These are phyloP conservation scores for Calonectria hawksworthii DNA, from an alignment of 2,329 filamentous ascomycete genomes.

Conservation along the genomic window DNA sequence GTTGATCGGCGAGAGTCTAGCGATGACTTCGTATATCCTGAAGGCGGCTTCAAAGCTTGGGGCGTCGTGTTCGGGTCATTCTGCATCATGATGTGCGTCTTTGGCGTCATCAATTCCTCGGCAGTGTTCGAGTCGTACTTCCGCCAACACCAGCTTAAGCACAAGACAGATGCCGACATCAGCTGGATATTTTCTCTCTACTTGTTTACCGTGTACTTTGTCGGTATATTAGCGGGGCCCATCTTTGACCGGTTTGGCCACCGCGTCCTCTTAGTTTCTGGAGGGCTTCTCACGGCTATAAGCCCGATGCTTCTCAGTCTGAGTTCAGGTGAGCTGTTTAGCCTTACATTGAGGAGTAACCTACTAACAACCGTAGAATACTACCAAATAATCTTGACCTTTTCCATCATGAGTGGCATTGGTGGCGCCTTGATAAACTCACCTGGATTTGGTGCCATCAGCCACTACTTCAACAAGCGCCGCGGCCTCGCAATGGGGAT, in stretches of 20 bases:
- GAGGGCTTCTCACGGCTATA: background rate
- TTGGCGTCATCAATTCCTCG: background rate
- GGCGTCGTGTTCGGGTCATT: background rate
- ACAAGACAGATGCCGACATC: background rate
- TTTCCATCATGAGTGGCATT: conserved; percentile 79
- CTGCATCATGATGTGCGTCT: background rate
- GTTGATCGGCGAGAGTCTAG: background rate
- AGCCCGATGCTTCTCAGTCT: background rate
- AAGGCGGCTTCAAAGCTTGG: background rate
- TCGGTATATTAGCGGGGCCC: background rate
- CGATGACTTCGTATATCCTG: background rate
- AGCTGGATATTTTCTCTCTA: background rate
- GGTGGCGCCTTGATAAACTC: conserved; percentile 84
- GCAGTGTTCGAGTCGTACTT: background rate
- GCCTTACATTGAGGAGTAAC: background rate
- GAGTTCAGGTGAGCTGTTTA: background rate
- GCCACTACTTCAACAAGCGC: conserved; percentile 82
- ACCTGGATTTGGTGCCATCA: conserved; percentile 79
- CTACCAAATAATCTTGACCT: conserved; percentile 85
- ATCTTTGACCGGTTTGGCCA: background rate
- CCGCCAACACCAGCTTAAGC: background rate
- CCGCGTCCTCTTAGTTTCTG: background rate
- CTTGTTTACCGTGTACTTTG: background rate
- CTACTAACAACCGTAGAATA: conserved; percentile 56
- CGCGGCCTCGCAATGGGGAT: conserved; percentile 86